Evolutionary conservation across 2,329 filamentous ascomycete species (phyloP), one percentile per base, ranked within the genome.

Genomic region (Penicillium concentricum): DNA sequence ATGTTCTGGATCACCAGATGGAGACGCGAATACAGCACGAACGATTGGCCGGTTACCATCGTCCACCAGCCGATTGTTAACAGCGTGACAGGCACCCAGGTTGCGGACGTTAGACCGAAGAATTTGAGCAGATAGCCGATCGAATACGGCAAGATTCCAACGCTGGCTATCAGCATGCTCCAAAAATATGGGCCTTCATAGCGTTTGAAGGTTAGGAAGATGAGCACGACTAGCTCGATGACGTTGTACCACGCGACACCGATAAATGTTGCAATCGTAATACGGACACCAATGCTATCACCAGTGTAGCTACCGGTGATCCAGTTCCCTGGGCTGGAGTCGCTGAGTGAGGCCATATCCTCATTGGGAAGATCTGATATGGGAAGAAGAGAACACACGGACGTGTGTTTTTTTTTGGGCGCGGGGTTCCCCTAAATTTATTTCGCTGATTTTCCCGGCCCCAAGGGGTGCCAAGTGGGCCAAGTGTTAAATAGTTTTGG

Each of bases 11-110:
- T 70, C 12, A 87, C 75, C 10, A 87, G 72, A 61, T 86, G 83
- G 4, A 87, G 76, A 5, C 84, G 78, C 0, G 83, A 86, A 74
- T 82, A 86, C 1, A 87, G 73, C 2, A 87, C 84, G 16, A 85
- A 67, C 0, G 80, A 81, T 65, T 85, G 82, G 2, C 83, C 84
- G 10, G 82, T 84, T 1, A 86, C 79, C 81, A 86, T 85, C 1
- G 74, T 57, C 65, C 79, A 81, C 80, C 84, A 81, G 24, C 82
- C 83, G 50, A 85, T 56, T 12, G 74, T 74, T 24, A 80, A 67
- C 15, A 79, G 58, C 15, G 76, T 72, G 8, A 74, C 64, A 5
- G 67, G 61, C 12, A 69, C 22, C 64, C 66, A 69, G 13, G 59
- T 61, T 6, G 63, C 61, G 1, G 60, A 54, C 10, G 66, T 67